phyloP scores from a whole-genome alignment of 352 stramenopile species.

The Globisporangium sylvaticum region DNA sequence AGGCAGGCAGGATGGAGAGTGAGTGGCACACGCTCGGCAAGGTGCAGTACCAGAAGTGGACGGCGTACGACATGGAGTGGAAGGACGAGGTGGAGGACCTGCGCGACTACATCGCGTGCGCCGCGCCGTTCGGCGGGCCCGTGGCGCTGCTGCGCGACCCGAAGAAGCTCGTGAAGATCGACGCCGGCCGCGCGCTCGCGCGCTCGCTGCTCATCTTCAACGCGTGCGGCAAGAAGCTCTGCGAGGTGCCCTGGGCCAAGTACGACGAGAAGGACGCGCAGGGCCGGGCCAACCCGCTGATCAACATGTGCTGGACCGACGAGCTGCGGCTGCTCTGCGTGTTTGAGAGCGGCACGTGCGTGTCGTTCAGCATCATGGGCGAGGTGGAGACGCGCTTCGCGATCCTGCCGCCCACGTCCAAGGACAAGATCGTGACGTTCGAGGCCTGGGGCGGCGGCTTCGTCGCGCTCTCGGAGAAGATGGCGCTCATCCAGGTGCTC shows the following conservation, averaged over 20 bases:
- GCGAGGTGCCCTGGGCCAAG: conserved; percentile 52
- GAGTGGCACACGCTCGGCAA: conserved; percentile 85
- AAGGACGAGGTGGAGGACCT: conserved; percentile 54
- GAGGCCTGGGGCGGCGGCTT: conserved; percentile 72
- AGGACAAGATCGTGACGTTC: conserved; percentile 76
- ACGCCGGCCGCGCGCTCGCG: conserved; percentile 38
- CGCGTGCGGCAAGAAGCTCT: conserved; percentile 59
- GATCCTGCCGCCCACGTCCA: conserved; percentile 54
- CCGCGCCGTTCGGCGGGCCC: conserved; percentile 65
- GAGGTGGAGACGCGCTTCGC: conserved; percentile 71
- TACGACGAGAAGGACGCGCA: conserved; percentile 62
- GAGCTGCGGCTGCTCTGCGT: conserved; percentile 78
- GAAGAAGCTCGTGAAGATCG: conserved; percentile 71
- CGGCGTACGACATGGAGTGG: conserved; percentile 66
- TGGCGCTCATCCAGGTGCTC: conserved; percentile 75
- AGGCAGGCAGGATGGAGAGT: conserved; percentile 41
- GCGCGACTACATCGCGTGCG: conserved; percentile 56
- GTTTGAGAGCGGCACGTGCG: conserved; percentile 67
- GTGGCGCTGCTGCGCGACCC: conserved; percentile 70
- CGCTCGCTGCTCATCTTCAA: conserved; percentile 77
- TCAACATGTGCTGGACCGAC: conserved; percentile 79
- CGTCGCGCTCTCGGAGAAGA: conserved; percentile 78
- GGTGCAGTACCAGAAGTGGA: conserved; percentile 86
- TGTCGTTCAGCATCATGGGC: conserved; percentile 67
- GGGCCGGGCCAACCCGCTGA: conserved; percentile 41